Conservation (phyloP, 345 rosid species). For the Dipteronia sinensis region DNA sequence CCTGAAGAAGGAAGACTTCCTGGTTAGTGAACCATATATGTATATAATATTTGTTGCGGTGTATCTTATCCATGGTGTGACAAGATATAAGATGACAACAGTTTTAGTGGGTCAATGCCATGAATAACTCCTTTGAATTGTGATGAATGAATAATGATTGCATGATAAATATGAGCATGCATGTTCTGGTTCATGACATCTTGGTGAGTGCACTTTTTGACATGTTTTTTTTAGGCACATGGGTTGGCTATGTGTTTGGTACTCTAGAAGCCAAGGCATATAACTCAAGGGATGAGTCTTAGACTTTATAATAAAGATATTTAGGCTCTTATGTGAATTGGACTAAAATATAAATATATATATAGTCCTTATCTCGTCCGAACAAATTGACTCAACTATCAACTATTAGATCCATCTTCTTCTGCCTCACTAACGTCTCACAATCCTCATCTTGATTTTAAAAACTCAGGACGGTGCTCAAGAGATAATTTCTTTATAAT, state of each 20-base stretch:
- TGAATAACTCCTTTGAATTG: background rate
- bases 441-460: no score
- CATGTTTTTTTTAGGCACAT: background rate
- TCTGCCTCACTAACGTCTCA: background rate
- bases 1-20: slow-evolving; percentile 99
- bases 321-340: background rate
- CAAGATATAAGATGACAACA: background rate
- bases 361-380: background rate
- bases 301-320: background rate
- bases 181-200: background rate
- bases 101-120: background rate
- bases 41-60: background rate
- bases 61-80: background rate
- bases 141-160: background rate
- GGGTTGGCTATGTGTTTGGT: background rate
- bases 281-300: background rate
- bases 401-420: background rate
- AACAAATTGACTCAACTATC: background rate
- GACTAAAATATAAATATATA: background rate
- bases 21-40: slow-evolving; percentile 49
- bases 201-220: background rate
- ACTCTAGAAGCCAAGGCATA: background rate
- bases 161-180: background rate
- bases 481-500: background rate
- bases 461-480: background rate